Evolutionary conservation across 805 yeast genomes (phyloP), one percentile per base, ranked within the genome.

Genomic region (Saturnispora serradocipensis): DNA sequence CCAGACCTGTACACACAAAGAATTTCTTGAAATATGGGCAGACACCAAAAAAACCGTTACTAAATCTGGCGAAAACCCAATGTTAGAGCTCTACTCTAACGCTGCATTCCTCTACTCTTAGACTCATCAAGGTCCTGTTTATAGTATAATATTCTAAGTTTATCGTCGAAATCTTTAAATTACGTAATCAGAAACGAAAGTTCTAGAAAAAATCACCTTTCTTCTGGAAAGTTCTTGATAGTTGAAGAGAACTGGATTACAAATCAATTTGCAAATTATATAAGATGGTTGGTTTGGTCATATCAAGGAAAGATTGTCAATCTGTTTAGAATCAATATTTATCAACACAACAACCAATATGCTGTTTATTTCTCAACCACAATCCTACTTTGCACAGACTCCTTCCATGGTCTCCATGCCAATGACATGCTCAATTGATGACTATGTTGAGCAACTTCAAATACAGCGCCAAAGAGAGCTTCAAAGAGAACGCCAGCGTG

Each of bases 61-160:
- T 0, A 78, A 76, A 58, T 78, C 79, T 34, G 95, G 96, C 0
- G 95, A 87, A 59, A 86, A 85, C 58, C 95, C 96, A 13, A 80
- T 88, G 89, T 64, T 87, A 51, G 84, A 84, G 48, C 76, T 87
- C 54, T 88, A 88, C 63, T 71, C 74, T 35, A 88, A 88, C 61
- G 93, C 87, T 4, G 79, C 85, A 22, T 86, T 86, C 56, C 71
- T 81, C 70, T 72, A 72, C 44, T 74, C 77, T 51, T 74, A 27
- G 40, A 46, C 20, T 25, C 5, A 18, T 16, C 11, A 18, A 13
- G 16, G 10, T 13, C 34, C 13, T 30, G 34, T 30, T 13, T 30
- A 30, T 30, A 30, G 34, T 3, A 30, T 30, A 30, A 30, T 30
- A 30, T 30, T 30, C 34, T 1, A 30, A 30, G 15, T 11, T 30